A percentile compares a stretch with the other conserved stretches of the same genome.
These are phyloP conservation scores for Chytridium lagenaria DNA, from an alignment of 371 early-diverging fungal genomes.

Conservation along the genomic window DNA sequence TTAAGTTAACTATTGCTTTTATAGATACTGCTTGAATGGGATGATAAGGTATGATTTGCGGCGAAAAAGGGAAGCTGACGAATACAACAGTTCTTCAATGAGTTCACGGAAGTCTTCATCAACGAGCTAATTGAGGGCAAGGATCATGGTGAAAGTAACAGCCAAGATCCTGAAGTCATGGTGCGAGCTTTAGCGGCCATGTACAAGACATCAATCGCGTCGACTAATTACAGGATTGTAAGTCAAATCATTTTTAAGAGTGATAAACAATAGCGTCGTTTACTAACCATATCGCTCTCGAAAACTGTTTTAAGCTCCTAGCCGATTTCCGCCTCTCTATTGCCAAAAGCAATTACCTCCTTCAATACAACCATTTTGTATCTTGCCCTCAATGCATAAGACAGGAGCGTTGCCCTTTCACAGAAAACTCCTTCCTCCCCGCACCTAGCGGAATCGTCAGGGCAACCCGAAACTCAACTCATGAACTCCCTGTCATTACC, in stretches of 20 bases:
- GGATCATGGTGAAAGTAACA: slow-evolving; percentile 21
- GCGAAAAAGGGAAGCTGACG: background rate
- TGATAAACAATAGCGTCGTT: background rate
- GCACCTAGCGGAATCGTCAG: background rate
- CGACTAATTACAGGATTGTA: slow-evolving; percentile 37
- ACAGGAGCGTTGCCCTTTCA: slow-evolving; percentile 3
- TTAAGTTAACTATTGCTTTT: background rate
- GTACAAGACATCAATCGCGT: slow-evolving; percentile 35
- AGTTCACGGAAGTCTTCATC: slow-evolving; percentile 33
- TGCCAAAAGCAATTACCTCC: slow-evolving; percentile 34
- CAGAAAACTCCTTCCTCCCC: background rate
- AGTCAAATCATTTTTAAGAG: background rate
- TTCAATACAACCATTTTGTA: slow-evolving; percentile 34
- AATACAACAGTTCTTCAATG: slow-evolving; percentile 24
- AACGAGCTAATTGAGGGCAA: slow-evolving; percentile 27
- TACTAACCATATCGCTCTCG: background rate
- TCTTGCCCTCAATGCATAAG: slow-evolving; percentile 28
- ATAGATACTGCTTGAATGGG: slow-evolving; percentile 42
- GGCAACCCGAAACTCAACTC: slow-evolving; percentile 14
- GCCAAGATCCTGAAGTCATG: slow-evolving; percentile 28
- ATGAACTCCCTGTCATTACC: slow-evolving; percentile 11
- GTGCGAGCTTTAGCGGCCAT: slow-evolving; percentile 27
- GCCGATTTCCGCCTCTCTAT: slow-evolving; percentile 37
- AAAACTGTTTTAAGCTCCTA: slow-evolving; percentile 20
- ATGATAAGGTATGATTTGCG: slow-evolving; percentile 19